These are phyloP conservation scores for Gremmenia infestans DNA, from an alignment of 2,329 filamentous ascomycete genomes.

Conservation along the genomic window DNA sequence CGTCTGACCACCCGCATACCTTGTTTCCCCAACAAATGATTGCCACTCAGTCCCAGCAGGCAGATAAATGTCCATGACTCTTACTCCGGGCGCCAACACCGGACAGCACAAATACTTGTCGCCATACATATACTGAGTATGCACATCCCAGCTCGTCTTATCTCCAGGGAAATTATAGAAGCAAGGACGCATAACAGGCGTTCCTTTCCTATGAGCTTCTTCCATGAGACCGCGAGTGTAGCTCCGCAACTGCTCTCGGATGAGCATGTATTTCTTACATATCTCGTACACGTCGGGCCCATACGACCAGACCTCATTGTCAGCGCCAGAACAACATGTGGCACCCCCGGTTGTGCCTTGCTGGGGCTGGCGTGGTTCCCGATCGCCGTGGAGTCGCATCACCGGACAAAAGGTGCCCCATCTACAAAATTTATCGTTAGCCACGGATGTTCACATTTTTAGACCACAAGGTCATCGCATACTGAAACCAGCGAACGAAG, in stretches of 20 bases:
- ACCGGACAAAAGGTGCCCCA: conserved; percentile 65
- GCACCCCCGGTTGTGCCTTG: conserved; percentile 17
- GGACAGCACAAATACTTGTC: conserved; percentile 53
- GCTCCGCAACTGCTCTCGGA: conserved; percentile 52
- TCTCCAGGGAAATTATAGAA: conserved; percentile 62
- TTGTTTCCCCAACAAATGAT: conserved; percentile 30
- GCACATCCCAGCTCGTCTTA: conserved; percentile 47
- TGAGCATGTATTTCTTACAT: conserved; percentile 51
- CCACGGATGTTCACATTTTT: too few species aligned
- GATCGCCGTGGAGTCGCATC: conserved; percentile 62
- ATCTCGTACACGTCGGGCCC: conserved; percentile 56
- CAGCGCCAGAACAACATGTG: conserved; percentile 37
- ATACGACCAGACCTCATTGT: conserved; percentile 64
- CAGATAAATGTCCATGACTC: conserved; percentile 44
- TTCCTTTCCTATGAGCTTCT: conserved; percentile 54
- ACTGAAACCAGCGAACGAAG: conserved; percentile 62
- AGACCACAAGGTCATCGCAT: too few species aligned
- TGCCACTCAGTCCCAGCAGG: conserved; percentile 44
- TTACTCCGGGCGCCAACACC: conserved; percentile 44
- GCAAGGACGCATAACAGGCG: conserved; percentile 55
- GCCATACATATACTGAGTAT: conserved; percentile 61
- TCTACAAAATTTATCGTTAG: background rate
- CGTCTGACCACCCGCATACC: conserved; percentile 35
- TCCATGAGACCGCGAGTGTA: conserved; percentile 56
- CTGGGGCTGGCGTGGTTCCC: conserved; percentile 51